Evolutionary conservation across 1,284 basidiomycete genomes (phyloP).

Genomic region (Trichosporon sp.): DNA sequence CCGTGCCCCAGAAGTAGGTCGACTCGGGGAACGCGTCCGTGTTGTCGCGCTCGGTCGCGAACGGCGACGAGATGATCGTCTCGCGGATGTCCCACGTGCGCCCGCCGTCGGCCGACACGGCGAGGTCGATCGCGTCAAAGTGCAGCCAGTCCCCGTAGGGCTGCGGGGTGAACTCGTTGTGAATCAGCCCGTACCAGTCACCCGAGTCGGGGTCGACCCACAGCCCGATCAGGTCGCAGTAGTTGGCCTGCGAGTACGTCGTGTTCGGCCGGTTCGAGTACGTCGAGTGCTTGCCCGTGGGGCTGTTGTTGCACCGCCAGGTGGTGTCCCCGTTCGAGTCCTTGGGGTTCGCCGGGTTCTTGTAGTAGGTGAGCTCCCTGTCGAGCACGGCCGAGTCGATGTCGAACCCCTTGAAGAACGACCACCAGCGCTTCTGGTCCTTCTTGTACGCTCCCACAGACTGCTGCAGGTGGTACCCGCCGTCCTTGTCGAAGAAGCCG

Average conservation of each 20-base stretch:
- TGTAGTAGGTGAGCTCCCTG: neutral
- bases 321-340: conserved; percentile 12
- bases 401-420: neutral
- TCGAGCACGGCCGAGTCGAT: conserved; percentile 5
- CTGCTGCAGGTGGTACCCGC: conserved; percentile 9
- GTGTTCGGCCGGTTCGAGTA: neutral
- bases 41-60: conserved; percentile 4
- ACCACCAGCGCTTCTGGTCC: conserved; percentile 3
- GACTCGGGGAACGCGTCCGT: neutral
- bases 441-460: neutral
- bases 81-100: conserved; percentile 8
- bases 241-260: conserved; percentile 9
- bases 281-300: conserved; percentile 6
- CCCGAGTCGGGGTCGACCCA: conserved; percentile 13
- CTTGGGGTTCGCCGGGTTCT: conserved; percentile 3
- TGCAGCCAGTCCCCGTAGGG: conserved; percentile 12
- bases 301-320: conserved; percentile 13
- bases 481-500: conserved; percentile 12
- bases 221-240: conserved; percentile 12
- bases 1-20: conserved; percentile 11
- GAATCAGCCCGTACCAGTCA: conserved; percentile 7
- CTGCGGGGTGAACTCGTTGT: conserved; percentile 11
- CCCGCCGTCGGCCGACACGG: conserved; percentile 5
- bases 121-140: conserved; percentile 11
- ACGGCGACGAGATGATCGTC: conserved; percentile 6